Conservation (phyloP, 2,329 filamentous ascomycete genomes). For the Corynespora cassiicola region DNA sequence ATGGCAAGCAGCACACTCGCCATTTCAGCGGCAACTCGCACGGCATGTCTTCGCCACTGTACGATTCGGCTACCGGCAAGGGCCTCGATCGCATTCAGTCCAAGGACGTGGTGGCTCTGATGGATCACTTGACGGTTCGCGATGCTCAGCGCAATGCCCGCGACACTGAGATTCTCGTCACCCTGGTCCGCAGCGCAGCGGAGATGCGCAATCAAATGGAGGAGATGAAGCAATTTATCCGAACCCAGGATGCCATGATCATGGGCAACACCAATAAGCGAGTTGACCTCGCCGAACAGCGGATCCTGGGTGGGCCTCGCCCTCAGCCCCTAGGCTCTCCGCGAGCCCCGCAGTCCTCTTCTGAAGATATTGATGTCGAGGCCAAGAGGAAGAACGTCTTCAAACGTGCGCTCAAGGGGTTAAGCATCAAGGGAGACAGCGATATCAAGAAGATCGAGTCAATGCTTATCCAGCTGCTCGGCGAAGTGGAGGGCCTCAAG, state of each 20-base stretch:
- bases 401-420: conserved; percentile 86
- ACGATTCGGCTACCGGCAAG: conserved; percentile 85
- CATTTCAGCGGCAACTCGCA: conserved; percentile 90
- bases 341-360: conserved; percentile 61
- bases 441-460: conserved; percentile 79
- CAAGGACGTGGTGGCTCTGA: conserved; percentile 93
- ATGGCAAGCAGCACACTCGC: conserved; percentile 58
- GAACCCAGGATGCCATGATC: conserved; percentile 87
- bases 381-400: conserved; percentile 94
- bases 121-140: conserved; percentile 97
- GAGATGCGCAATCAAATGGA: conserved; percentile 98
- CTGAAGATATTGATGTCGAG: conserved; percentile 62
- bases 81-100: conserved; percentile 93
- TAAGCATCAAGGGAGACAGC: conserved; percentile 85
- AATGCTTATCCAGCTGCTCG: conserved; percentile 83
- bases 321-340: conserved; percentile 74
- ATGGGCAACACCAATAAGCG: conserved; percentile 87
- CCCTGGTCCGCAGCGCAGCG: conserved; percentile 88
- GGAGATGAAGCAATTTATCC: conserved; percentile 91
- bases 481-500: conserved; percentile 79
- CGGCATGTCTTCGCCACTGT: conserved; percentile 86
- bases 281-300: conserved; percentile 84
- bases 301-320: conserved; percentile 82
- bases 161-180: conserved; percentile 95
- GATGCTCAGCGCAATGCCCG: conserved; percentile 95